Percentiles rank a stretch among this genome's conserved stretches.
These are phyloP conservation scores for Fraxinus baroniana DNA, from an alignment of 305 asterid genomes.

Conservation along the genomic window DNA sequence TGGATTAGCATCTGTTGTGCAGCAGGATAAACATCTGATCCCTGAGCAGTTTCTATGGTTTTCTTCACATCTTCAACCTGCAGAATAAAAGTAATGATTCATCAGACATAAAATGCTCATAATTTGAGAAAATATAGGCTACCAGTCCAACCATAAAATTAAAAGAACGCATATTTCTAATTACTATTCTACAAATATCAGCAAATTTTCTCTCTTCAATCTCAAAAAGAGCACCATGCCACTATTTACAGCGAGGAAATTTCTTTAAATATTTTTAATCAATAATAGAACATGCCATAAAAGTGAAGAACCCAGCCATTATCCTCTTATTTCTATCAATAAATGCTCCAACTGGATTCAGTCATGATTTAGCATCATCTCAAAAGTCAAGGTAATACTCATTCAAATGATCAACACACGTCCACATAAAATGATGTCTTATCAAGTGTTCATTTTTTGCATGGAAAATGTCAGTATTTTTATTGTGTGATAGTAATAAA, in stretches of 20 bases:
- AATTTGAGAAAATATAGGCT: not conserved
- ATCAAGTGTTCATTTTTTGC: not conserved
- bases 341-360: not conserved
- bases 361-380: not conserved
- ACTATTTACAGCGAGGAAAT: too few species aligned
- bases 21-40: constrained; percentile 79
- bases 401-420: not conserved
- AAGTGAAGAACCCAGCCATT: not conserved
- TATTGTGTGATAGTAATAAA: not conserved
- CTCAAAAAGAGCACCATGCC: not conserved
- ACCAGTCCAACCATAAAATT: not conserved
- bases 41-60: constrained; percentile 63
- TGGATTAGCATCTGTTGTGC: constrained; percentile 72
- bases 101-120: not conserved
- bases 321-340: not conserved
- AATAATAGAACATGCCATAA: too few species aligned
- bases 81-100: constrained; percentile 9
- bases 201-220: not conserved
- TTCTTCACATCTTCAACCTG: constrained; percentile 78
- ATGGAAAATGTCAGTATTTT: not conserved
- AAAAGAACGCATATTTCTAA: not conserved
- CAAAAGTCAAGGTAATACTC: not conserved
- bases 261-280: too few species aligned
- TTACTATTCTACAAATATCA: not conserved
- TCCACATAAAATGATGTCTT: not conserved